Base-by-base conservation (phyloP, 371 early-diverging fungal genomes). In the Aphelidium insulamus region DNA sequence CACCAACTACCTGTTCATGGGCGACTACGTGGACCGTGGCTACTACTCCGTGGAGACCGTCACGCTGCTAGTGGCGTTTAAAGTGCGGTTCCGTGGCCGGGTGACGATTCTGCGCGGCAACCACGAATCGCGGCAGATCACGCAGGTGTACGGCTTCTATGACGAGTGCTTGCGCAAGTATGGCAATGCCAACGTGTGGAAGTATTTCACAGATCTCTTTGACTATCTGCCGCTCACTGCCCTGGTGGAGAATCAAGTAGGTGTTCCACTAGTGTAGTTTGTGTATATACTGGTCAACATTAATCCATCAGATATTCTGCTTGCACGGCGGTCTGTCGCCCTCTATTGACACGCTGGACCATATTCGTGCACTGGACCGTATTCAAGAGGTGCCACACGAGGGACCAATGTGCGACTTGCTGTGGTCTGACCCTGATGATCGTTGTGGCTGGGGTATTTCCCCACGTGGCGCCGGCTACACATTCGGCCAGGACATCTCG, bases 21-120 rank as follows among this genome's bases (percentile, higher is more conserved):
- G 98, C 27, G 99, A 99, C 64, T 99, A 91, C 53, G 99, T 99
- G 26, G 99, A 99, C 57, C 83, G 99, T 41, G 99, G 99, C 11
- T 95, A 90, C 55, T 94, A 97, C 57, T 88, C 90, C 26, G 82
- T 99, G 26, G 99, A 99, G 57, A 97, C 98, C 4, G 83, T 98
- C 31, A 81, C 91, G 11, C 62, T 97, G 32, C 67, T 99, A 21
- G 78, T 98, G 31, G 82, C 82, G 10, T 63, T 94, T 38, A 99
- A 98, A 63, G 80, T 95, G 36, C 82, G 92, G 43, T 82, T 75
- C 59, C 80, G 76, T 33, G 80, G 91, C 45, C 75, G 94, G 32
- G 81, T 99, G 39, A 95, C 91, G 19, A 73, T 99, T 34, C 59
- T 99, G 43, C 73, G 99, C 44, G 99, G 99, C 32, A 99, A 99